phyloP scores from a whole-genome alignment of 129 eudicot species.

The Daucus carota region DH1_v3.0 NC_030384.2:39392501-39393000 shows the following conservation, averaged over 20 bases:
- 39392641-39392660: too few species aligned
- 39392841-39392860: conserved; percentile 12
- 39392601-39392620: too few species aligned
- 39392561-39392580: too few species aligned
- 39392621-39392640: too few species aligned
- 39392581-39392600: too few species aligned
- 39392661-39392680: too few species aligned
- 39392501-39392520: too few species aligned
- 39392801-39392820: background rate
- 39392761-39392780: background rate
- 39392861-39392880: background rate
- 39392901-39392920: background rate
- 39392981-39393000: conserved; percentile 54
- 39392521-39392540: too few species aligned
- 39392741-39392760: background rate
- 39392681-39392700: too few species aligned
- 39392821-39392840: conserved; percentile 12
- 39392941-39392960: conserved; percentile 19
- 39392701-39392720: too few species aligned
- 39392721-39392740: background rate
- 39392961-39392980: conserved; percentile 38
- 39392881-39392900: background rate
- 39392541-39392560: too few species aligned
- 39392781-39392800: background rate
- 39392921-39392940: conserved; percentile 9